These are phyloP conservation scores for Moricandia arvensis DNA, from an alignment of 345 rosid species.

Conservation along the genomic window DNA sequence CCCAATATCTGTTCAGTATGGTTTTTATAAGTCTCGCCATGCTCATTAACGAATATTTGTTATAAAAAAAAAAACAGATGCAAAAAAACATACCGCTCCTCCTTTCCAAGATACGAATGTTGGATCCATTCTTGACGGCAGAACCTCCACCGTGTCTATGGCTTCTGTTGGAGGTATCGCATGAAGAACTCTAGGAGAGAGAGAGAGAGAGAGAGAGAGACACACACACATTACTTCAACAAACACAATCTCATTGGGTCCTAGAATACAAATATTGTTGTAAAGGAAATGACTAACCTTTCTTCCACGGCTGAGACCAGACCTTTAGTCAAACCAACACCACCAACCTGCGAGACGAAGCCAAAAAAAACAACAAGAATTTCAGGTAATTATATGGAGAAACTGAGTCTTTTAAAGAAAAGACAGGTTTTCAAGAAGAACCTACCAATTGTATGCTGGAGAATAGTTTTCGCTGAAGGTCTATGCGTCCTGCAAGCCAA, in stretches of 20 bases:
- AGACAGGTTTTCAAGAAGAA: not conserved
- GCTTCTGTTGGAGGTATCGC: slow-evolving; percentile 91
- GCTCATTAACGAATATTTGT: not conserved
- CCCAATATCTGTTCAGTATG: slow-evolving; percentile 61
- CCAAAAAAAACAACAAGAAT: not conserved
- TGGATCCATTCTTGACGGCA: slow-evolving; percentile 74
- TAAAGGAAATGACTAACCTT: slow-evolving; percentile 47
- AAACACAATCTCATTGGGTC: not conserved
- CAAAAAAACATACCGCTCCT: slow-evolving; percentile 62
- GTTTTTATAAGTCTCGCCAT: not conserved
- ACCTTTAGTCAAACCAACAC: slow-evolving; percentile 83
- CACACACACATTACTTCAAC: slow-evolving; percentile 8
- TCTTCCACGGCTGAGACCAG: slow-evolving; percentile 74
- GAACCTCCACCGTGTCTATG: slow-evolving; percentile 52
- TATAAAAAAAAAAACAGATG: not conserved
- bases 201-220: not conserved
- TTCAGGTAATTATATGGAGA: not conserved
- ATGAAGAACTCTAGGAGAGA: slow-evolving; percentile 72
- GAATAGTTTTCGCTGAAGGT: slow-evolving; percentile 83
- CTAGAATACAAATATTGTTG: not conserved
- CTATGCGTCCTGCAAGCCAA: slow-evolving; percentile 67
- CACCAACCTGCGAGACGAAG: slow-evolving; percentile 62
- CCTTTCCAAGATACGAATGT: slow-evolving; percentile 81
- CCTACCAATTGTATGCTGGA: slow-evolving; percentile 86
- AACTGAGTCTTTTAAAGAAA: not conserved